Evolutionary conservation across 768 basidiomycete species (phyloP).

Genomic region (Dacryopinax spathularia): DNA sequence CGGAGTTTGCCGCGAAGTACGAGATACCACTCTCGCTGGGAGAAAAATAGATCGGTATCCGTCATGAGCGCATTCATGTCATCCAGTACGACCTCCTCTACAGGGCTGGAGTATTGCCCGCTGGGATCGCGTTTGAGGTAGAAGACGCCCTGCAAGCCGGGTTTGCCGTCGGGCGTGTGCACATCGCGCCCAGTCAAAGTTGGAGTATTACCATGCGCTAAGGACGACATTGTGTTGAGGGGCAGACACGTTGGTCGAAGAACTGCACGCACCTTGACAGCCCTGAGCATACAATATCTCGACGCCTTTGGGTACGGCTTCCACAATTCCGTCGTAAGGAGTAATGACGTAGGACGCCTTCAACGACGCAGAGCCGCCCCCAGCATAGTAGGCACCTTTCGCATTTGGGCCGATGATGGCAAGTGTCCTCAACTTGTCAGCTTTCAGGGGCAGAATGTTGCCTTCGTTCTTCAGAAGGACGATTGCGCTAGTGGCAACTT

Average conservation of each 20-base stretch:
- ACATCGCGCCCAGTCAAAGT: conserved; percentile 48
- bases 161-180: conserved; percentile 35
- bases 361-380: conserved; percentile 59
- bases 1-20: too few species aligned
- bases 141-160: conserved; percentile 53
- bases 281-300: conserved; percentile 56
- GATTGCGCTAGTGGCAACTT: conserved; percentile 56
- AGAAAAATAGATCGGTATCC: conserved; percentile 20
- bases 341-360: conserved; percentile 62
- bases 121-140: conserved; percentile 41
- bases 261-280: conserved; percentile 37
- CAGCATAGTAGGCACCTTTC: conserved; percentile 45
- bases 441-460: conserved; percentile 39
- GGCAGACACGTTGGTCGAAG: conserved; percentile 25
- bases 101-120: too few species aligned
- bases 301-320: conserved; percentile 36
- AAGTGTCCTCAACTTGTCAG: conserved; percentile 43
- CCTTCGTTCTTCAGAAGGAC: conserved; percentile 61
- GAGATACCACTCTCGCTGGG: too few species aligned
- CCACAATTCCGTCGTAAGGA: conserved; percentile 61
- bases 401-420: conserved; percentile 66
- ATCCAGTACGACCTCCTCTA: conserved; percentile 37
- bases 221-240: conserved; percentile 28
- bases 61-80: conserved; percentile 46
- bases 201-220: conserved; percentile 22